Evolutionary conservation across 768 basidiomycete genomes (phyloP), one percentile per base, ranked within the genome.

Genomic region (Tephrocybe sp.): DNA sequence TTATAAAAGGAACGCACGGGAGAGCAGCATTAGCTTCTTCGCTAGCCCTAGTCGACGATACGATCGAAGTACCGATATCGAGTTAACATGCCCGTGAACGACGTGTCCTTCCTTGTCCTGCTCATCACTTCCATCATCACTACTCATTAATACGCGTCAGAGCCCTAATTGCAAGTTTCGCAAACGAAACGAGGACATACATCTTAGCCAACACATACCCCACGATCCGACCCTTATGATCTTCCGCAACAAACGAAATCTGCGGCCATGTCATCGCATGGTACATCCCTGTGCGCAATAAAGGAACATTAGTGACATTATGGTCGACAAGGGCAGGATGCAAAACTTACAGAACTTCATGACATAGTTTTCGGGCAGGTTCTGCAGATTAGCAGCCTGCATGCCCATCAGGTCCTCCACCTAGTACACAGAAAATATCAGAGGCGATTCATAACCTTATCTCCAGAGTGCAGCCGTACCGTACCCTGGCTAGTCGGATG

Each of bases 171-270:
- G 43, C n/a, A 22, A 34, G n/a, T 47, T 34, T 22, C 54, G 17
- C 16, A 26, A 49, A 17, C 36, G n/a, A 20, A 1, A 31, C 22
- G 39, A 9, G 49, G 1, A 71, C 81, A 40, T 55, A 96, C 94
- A 97, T 96, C 68, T 95, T 95, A 2, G 90, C 92, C n/a, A 98
- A 72, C 32, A 96, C 94, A 65, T 98, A 98, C 26, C 94, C 94
- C 1, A 98, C 92, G 49, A 98, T 86, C 49, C 89, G 77, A 1
- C 93, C 93, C 61, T 89, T 85, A 60, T 83, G 78, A 58, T 95
- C 92, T 62, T 93, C 92, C 0, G 94, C 94, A 5, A 98, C 92
- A 60, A 89, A 96, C 7, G 92, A 95, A 16, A 97, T 78, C 54
- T 92, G 85, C 0, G 94, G 93, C 94, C 94, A 98, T 5, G 91